Conservation (phyloP, 1,284 basidiomycete genomes). For the Irpex sp. region DNA sequence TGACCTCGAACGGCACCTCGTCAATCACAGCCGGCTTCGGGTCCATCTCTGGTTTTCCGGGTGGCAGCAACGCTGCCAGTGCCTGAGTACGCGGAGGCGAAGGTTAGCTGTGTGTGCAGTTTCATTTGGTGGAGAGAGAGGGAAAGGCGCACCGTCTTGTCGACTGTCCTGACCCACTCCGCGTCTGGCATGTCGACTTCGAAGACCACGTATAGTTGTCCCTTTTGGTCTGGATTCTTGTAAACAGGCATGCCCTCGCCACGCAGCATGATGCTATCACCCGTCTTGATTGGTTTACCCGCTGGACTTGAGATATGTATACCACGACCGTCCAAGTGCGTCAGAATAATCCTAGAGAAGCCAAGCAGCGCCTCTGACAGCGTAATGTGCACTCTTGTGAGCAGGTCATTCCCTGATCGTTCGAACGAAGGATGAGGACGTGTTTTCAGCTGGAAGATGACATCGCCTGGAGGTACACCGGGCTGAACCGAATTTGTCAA, state of each 20-base stretch:
- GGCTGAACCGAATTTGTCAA: conserved; percentile 47
- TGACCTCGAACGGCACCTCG: conserved; percentile 69
- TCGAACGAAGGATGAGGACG: conserved; percentile 76
- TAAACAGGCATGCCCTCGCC: conserved; percentile 87
- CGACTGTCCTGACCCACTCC: conserved; percentile 62
- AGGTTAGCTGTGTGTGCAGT: neutral
- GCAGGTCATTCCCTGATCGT: conserved; percentile 74
- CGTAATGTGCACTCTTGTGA: conserved; percentile 76
- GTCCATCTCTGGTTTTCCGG: conserved; percentile 69
- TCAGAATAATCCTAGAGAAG: conserved; percentile 82
- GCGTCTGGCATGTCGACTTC: conserved; percentile 82
- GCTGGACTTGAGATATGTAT: conserved; percentile 71
- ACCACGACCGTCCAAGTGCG: conserved; percentile 88
- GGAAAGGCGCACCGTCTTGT: conserved; percentile 43
- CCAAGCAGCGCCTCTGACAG: conserved; percentile 92
- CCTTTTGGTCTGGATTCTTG: conserved; percentile 64
- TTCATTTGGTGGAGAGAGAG: neutral
- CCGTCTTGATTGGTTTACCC: conserved; percentile 74
- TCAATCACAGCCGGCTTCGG: conserved; percentile 71
- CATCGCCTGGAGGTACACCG: conserved; percentile 79
- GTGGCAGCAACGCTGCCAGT: conserved; percentile 64
- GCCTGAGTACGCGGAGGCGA: conserved; percentile 42
- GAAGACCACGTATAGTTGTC: conserved; percentile 80
- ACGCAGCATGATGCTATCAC: conserved; percentile 69
- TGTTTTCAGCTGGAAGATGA: conserved; percentile 80